These are phyloP conservation scores for Penicillium flavigenum DNA, from an alignment of 495 filamentous ascomycete genomes.

Conservation along the genomic window DNA sequence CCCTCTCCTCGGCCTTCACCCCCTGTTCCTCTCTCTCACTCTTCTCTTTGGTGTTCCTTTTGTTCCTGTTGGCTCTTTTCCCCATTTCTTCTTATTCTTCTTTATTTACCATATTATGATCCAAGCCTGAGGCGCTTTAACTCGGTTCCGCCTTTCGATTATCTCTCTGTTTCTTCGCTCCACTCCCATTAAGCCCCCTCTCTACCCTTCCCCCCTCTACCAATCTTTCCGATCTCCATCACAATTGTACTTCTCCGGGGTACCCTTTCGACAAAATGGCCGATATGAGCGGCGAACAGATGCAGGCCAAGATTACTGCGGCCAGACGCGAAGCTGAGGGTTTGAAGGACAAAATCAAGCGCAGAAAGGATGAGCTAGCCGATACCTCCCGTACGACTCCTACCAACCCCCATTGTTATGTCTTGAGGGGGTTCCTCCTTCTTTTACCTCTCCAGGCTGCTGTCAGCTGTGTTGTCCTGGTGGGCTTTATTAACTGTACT, in stretches of 20 bases:
- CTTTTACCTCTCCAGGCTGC: no score
- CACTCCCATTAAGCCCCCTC: slow-evolving; percentile 15
- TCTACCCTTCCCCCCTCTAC: slow-evolving; percentile 17
- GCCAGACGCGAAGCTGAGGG: slow-evolving; percentile 97
- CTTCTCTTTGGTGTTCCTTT: slow-evolving; percentile 2
- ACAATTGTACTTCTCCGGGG: slow-evolving; percentile 28
- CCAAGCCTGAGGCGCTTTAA: slow-evolving; percentile 10
- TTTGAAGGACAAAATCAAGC: slow-evolving; percentile 97
- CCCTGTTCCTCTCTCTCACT: slow-evolving; percentile 7
- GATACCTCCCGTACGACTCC: slow-evolving; percentile 86
- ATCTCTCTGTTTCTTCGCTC: slow-evolving; percentile 3
- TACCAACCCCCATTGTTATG: slow-evolving; percentile 3
- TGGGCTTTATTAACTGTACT: background rate
- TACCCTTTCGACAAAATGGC: slow-evolving; percentile 45
- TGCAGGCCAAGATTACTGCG: slow-evolving; percentile 88
- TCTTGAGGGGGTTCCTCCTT: background rate
- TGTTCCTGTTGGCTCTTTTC: slow-evolving; percentile 7
- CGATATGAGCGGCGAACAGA: slow-evolving; percentile 69
- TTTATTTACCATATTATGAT: slow-evolving; percentile 13
- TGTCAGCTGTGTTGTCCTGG: background rate
- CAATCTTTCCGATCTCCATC: slow-evolving; percentile 9
- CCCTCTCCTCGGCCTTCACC: slow-evolving; percentile 9
- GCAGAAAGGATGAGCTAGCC: slow-evolving; percentile 98
- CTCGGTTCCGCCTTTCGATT: slow-evolving; percentile 7
- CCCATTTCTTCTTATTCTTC: background rate